Percentiles rank a stretch among this genome's conserved stretches.
Conservation (phyloP, 1,284 basidiomycete genomes). For the Apiotrichum domesticum region DNA sequence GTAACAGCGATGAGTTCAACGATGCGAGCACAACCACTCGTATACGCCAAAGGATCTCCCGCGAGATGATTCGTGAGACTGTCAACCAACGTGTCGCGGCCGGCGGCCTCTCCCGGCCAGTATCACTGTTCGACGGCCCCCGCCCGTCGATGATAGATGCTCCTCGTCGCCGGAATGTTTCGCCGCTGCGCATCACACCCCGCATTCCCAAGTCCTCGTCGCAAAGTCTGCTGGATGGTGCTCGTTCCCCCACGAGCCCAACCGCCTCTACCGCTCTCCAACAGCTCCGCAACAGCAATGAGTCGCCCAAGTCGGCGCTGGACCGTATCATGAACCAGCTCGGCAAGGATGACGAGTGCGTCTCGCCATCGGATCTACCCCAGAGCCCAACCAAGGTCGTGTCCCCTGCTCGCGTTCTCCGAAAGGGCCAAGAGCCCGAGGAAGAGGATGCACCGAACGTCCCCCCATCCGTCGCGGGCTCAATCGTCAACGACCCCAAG, state of each 20-base stretch:
- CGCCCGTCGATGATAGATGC: constrained; percentile 8
- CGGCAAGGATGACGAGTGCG: constrained; percentile 2
- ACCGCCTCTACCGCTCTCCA: constrained; percentile 1
- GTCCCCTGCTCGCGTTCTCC: constrained; percentile 12
- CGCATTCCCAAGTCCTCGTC: neutral
- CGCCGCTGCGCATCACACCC: neutral
- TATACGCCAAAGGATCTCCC: constrained; percentile 45
- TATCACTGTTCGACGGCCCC: constrained; percentile 17
- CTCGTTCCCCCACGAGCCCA: constrained; percentile 1
- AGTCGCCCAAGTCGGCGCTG: constrained; percentile 38
- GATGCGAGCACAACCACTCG: constrained; percentile 28
- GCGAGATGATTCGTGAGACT: constrained; percentile 43
- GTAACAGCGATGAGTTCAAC: neutral
- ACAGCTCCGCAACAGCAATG: constrained; percentile 2
- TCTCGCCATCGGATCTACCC: neutral
- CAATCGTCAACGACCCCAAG: constrained; percentile 8
- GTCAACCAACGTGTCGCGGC: constrained; percentile 37
- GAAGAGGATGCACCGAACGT: neutral
- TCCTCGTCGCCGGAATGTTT: constrained; percentile 1
- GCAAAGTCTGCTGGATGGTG: neutral
- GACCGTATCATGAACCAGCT: constrained; percentile 28
- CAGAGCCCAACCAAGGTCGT: constrained; percentile 8
- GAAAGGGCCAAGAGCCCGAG: neutral
- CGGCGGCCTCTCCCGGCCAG: constrained; percentile 21
- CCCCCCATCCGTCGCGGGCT: constrained; percentile 3